These are phyloP conservation scores for Prosopis cineraria DNA, from an alignment of 306 rosid species.

Conservation along the genomic window DNA sequence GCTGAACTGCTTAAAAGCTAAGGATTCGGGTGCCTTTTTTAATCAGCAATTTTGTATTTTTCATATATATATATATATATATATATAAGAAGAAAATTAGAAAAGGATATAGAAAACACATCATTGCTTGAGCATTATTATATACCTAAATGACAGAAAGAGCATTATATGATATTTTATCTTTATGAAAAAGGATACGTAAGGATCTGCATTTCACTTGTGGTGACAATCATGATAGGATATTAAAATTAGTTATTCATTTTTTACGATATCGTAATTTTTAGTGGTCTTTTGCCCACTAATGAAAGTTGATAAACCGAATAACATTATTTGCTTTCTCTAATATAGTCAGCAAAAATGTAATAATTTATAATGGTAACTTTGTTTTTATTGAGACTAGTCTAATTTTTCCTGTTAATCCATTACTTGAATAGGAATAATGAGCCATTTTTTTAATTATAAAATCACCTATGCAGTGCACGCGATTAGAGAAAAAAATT, in stretches of 20 bases:
- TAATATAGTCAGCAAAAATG: background rate
- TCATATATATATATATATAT: background rate
- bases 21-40: no score
- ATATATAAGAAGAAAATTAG: background rate
- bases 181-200: background rate
- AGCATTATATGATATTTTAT: background rate
- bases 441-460: no score
- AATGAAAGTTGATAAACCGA: background rate
- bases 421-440: no score
- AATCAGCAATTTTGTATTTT: no score
- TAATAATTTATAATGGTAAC: background rate
- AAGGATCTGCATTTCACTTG: background rate
- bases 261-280: background rate
- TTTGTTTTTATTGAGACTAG: no score
- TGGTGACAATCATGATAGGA: background rate
- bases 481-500: no score
- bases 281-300: background rate
- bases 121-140: background rate
- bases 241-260: background rate
- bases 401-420: no score
- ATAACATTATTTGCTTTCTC: background rate
- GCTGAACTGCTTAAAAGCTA: no score
- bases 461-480: no score
- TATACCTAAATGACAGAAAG: background rate
- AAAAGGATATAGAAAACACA: background rate